A percentile compares a stretch with the other conserved stretches of the same genome.
Conservation (phyloP, 1,139 yeast genomes). For the Scheffersomyces insectosa region DNA sequence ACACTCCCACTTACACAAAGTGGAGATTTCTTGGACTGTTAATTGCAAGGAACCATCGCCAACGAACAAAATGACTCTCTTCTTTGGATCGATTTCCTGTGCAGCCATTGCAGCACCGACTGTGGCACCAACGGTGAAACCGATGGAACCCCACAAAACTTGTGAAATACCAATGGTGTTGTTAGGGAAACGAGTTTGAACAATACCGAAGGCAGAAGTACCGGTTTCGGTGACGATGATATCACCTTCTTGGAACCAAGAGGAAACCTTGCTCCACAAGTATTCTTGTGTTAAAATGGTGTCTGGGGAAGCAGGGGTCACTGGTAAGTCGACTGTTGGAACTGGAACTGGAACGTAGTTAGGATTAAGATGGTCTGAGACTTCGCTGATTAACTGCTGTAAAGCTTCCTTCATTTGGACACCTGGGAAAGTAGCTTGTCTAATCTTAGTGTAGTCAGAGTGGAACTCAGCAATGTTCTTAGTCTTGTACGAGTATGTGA, state of each 20-base stretch:
- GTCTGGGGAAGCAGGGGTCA: conserved; percentile 26
- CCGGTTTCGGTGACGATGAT: conserved; percentile 85
- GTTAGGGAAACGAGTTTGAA: conserved; percentile 75
- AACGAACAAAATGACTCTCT: conserved; percentile 37
- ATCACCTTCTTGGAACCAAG: conserved; percentile 79
- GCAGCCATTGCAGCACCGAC: conserved; percentile 87
- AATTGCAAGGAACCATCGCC: conserved; percentile 48
- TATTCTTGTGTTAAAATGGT: conserved; percentile 65
- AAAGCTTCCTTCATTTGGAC: conserved; percentile 40
- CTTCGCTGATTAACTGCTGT: conserved; percentile 9
- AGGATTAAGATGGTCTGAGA: conserved; percentile 7
- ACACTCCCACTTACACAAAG: conserved; percentile 33
- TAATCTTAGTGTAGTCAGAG: conserved; percentile 39
- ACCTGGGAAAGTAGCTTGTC: conserved; percentile 33
- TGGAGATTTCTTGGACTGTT: conserved; percentile 43
- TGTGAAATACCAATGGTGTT: conserved; percentile 78
- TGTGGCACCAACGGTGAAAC: conserved; percentile 83
- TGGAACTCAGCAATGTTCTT: conserved; percentile 42
- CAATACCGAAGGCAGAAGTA: conserved; percentile 86
- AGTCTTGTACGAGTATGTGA: conserved; percentile 38
- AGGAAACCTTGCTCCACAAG: conserved; percentile 76
- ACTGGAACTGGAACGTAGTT: conserved; percentile 12
- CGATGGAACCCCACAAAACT: conserved; percentile 90
- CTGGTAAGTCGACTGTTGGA: conserved; percentile 10
- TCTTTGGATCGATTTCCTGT: conserved; percentile 26